Conservation (phyloP, 2,329 filamentous ascomycete species). For the Dryadomyces sulphureus region DNA sequence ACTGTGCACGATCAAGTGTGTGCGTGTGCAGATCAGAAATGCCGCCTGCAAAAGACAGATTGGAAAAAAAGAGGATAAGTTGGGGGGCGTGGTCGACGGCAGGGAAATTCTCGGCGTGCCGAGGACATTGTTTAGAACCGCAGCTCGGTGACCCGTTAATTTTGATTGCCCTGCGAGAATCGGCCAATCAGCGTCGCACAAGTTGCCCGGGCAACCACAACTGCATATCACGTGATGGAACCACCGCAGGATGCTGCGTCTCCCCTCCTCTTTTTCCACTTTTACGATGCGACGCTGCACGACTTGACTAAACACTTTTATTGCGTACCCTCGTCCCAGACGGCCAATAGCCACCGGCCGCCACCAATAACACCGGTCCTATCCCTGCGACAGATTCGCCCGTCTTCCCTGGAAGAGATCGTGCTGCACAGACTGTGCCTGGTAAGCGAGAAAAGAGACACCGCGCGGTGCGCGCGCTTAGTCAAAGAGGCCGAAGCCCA, state of each 20-base stretch:
- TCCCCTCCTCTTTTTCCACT: constrained; percentile 8
- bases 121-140: neutral
- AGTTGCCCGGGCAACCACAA: constrained; percentile 16
- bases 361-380: constrained; percentile 5
- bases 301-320: too few relatives aligned
- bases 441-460: too few relatives aligned
- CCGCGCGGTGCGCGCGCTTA: constrained; percentile 8
- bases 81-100: neutral
- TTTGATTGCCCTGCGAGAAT: neutral
- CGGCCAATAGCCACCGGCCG: neutral
- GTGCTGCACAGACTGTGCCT: neutral
- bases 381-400: constrained; percentile 1
- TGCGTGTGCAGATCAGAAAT: neutral
- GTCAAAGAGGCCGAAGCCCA: constrained; percentile 59
- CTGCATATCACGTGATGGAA: too few relatives aligned
- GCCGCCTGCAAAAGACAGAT: neutral
- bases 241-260: too few relatives aligned
- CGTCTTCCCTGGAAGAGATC: neutral
- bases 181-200: constrained; percentile 11
- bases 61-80: neutral
- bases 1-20: neutral
- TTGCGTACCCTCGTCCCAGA: constrained; percentile 4
- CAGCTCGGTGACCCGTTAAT: constrained; percentile 6
- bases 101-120: neutral
- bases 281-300: too few relatives aligned